phyloP scores from a whole-genome alignment of 495 filamentous ascomycete genomes.

The Penicillium flavigenum region DNA sequence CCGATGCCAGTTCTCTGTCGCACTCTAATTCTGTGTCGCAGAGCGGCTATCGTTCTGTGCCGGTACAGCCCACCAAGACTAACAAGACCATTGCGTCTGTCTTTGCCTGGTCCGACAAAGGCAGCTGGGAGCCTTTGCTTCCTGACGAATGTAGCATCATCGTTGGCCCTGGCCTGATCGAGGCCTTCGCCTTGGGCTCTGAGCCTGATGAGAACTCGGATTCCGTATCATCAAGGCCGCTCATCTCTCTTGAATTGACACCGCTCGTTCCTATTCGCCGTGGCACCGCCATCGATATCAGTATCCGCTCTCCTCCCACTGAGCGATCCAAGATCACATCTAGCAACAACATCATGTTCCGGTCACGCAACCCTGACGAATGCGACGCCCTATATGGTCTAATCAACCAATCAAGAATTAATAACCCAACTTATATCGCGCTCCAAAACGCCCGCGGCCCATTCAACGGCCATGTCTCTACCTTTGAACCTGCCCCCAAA shows the following conservation, averaged over 20 bases:
- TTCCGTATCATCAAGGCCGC: conserved; percentile 52
- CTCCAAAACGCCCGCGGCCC: conserved; percentile 67
- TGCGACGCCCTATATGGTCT: conserved; percentile 77
- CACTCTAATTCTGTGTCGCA: conserved; percentile 79
- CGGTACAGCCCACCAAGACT: conserved; percentile 51
- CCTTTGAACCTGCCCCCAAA: conserved; percentile 34
- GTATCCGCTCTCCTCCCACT: conserved; percentile 79
- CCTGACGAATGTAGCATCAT: conserved; percentile 75
- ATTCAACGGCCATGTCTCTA: conserved; percentile 30
- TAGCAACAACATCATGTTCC: conserved; percentile 80
- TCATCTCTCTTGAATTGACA: conserved; percentile 80
- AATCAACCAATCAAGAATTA: conserved; percentile 78
- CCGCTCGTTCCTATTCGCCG: conserved; percentile 84
- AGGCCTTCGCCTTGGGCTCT: conserved; percentile 69
- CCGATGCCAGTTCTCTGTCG: conserved; percentile 56
- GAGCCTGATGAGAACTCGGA: conserved; percentile 22
- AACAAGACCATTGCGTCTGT: conserved; percentile 72
- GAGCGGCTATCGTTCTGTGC: conserved; percentile 58
- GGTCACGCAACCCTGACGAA: conserved; percentile 72
- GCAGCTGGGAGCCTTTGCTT: conserved; percentile 76
- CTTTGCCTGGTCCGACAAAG: conserved; percentile 81
- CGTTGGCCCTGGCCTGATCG: conserved; percentile 80
- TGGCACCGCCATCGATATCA: conserved; percentile 89
- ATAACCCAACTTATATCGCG: conserved; percentile 85
- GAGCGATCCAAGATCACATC: conserved; percentile 67